phyloP scores from a whole-genome alignment of 2,329 filamentous ascomycete species.

The Pseudocercospora fuligena region DNA sequence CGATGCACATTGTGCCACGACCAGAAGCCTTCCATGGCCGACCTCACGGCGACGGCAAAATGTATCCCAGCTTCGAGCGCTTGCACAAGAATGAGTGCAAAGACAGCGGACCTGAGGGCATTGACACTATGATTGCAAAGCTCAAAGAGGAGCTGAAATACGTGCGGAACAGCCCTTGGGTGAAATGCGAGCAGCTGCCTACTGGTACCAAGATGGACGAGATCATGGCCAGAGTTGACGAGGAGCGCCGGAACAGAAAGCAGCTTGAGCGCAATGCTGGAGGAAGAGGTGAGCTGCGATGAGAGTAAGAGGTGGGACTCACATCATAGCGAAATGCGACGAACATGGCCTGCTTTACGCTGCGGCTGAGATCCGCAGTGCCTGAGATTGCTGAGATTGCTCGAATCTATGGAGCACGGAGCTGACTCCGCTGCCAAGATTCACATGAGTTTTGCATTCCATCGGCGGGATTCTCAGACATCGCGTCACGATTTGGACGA shows the following conservation, averaged over 20 bases:
- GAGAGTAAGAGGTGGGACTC: neutral
- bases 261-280: constrained; percentile 52
- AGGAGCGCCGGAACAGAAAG: constrained; percentile 57
- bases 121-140: constrained; percentile 69
- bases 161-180: constrained; percentile 81
- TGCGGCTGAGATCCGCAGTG: neutral
- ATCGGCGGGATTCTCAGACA: neutral
- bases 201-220: constrained; percentile 65
- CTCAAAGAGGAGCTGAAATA: constrained; percentile 87
- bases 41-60: constrained; percentile 69
- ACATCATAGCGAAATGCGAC: neutral
- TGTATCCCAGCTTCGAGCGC: constrained; percentile 81
- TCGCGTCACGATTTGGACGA: neutral
- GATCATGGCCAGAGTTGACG: constrained; percentile 71
- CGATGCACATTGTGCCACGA: constrained; percentile 76
- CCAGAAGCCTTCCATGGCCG: constrained; percentile 81
- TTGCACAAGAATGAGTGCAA: constrained; percentile 72
- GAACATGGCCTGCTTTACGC: neutral
- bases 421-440: neutral
- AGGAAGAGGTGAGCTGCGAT: constrained; percentile 47
- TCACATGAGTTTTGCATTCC: neutral
- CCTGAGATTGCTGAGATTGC: no score
- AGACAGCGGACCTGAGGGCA: constrained; percentile 72
- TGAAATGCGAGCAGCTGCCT: constrained; percentile 80
- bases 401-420: no score